phyloP scores from a whole-genome alignment of 805 yeast genomes.

The Teunomyces gatunensis region DNA sequence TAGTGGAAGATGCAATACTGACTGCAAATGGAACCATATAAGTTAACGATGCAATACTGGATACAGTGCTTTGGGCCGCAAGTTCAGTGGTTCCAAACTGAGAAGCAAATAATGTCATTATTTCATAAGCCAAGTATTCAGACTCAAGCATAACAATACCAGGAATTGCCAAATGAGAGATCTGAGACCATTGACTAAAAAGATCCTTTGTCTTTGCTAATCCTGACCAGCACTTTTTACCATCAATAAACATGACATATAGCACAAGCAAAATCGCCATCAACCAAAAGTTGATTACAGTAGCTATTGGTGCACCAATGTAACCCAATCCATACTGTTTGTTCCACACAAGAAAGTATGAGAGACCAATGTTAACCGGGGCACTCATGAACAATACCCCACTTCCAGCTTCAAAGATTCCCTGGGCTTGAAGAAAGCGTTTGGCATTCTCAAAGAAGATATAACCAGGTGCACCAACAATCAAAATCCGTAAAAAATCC shows the following conservation, averaged over 20 bases:
- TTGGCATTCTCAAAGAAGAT: constrained; percentile 42
- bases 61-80: constrained; percentile 52
- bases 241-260: constrained; percentile 48
- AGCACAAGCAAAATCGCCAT: constrained; percentile 36
- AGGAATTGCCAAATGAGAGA: constrained; percentile 40
- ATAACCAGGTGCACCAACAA: constrained; percentile 42
- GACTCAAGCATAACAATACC: constrained; percentile 46
- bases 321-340: constrained; percentile 38
- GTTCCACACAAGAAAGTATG: constrained; percentile 45
- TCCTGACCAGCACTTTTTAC: constrained; percentile 72
- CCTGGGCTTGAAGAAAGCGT: constrained; percentile 45
- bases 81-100: constrained; percentile 48
- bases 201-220: constrained; percentile 34
- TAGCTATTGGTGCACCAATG: constrained; percentile 44
- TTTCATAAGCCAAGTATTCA: constrained; percentile 46
- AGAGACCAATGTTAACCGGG: constrained; percentile 38
- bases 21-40: constrained; percentile 48
- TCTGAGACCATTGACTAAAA: constrained; percentile 34
- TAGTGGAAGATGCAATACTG: constrained; percentile 42
- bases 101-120: constrained; percentile 45
- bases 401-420: constrained; percentile 47
- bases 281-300: constrained; percentile 41
- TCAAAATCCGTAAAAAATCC: constrained; percentile 32
- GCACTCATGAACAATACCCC: constrained; percentile 42
- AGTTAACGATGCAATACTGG: constrained; percentile 43